These are phyloP conservation scores for Phyllosticta citrichinensis DNA, from an alignment of 2,329 filamentous ascomycete species.

Conservation along the genomic window DNA sequence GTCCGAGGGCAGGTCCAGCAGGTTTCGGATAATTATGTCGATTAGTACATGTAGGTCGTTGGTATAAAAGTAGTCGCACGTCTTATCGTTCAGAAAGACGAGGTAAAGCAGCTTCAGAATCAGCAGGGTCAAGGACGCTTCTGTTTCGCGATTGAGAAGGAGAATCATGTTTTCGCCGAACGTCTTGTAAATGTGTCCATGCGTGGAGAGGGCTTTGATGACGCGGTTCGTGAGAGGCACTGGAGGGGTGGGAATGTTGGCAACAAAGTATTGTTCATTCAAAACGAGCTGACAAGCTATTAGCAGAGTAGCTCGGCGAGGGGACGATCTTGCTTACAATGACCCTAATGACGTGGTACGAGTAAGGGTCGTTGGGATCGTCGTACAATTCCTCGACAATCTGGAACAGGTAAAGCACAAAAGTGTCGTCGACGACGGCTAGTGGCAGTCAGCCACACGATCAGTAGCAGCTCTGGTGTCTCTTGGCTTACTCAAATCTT, in stretches of 20 bases:
- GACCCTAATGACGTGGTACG: conserved; percentile 89
- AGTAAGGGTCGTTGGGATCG: conserved; percentile 85
- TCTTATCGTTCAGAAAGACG: conserved; percentile 82
- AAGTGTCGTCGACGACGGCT: conserved; percentile 58
- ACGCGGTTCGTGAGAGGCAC: conserved; percentile 75
- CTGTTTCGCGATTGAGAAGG: conserved; percentile 82
- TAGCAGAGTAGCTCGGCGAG: neutral
- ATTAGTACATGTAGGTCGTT: conserved; percentile 91
- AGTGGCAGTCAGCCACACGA: too few species aligned
- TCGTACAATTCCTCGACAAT: conserved; percentile 82
- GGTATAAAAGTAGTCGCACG: conserved; percentile 97
- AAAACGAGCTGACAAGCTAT: conserved; percentile 60
- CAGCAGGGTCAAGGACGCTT: conserved; percentile 88
- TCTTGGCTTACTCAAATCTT: conserved; percentile 63
- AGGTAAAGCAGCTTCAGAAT: conserved; percentile 94
- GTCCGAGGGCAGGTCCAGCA: conserved; percentile 90
- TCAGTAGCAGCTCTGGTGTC: neutral
- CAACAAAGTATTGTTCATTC: conserved; percentile 97
- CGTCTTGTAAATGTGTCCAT: conserved; percentile 75
- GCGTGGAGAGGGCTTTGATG: conserved; percentile 75
- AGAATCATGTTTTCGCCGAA: conserved; percentile 98
- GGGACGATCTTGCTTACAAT: conserved; percentile 48
- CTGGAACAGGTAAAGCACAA: conserved; percentile 73
- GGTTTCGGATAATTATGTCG: conserved; percentile 90
- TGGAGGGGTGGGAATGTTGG: conserved; percentile 39